A percentile compares a stretch with the other conserved stretches of the same genome.
phyloP scores from a whole-genome alignment of 176 grass and related monocot species.

The Pontederia crassipes region DNA sequence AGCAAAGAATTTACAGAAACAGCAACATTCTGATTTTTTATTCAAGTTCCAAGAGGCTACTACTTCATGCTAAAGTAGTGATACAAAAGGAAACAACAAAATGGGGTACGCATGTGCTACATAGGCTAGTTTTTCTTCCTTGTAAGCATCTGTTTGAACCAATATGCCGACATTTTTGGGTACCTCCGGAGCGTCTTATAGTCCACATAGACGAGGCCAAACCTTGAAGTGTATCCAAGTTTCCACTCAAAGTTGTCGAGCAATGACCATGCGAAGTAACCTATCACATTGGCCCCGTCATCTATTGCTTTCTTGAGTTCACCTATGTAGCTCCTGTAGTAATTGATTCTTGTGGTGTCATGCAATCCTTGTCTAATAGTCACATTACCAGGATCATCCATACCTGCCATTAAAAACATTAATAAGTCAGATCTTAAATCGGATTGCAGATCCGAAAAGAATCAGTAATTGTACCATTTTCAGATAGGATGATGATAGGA shows the following conservation, averaged over 20 bases:
- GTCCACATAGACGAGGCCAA: slow-evolving; percentile 76
- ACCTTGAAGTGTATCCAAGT: slow-evolving; percentile 77
- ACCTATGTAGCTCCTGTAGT: slow-evolving; percentile 64
- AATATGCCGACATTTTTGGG: slow-evolving; percentile 86
- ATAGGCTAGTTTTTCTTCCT: slow-evolving; percentile 22
- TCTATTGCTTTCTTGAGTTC: slow-evolving; percentile 86
- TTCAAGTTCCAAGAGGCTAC: too few relatives aligned
- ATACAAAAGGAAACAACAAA: too few relatives aligned
- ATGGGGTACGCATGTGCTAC: too few relatives aligned
- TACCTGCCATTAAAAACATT: slow-evolving; percentile 37
- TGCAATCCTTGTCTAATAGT: slow-evolving; percentile 54
- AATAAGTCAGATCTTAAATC: neutral
- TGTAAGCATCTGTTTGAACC: slow-evolving; percentile 65
- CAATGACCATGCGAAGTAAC: slow-evolving; percentile 86
- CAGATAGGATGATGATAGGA: slow-evolving; percentile 59
- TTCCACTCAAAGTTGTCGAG: slow-evolving; percentile 98
- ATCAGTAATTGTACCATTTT: slow-evolving; percentile 47
- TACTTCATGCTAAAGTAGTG: too few relatives aligned
- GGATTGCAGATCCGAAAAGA: neutral
- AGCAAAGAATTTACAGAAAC: too few relatives aligned
- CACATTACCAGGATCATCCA: slow-evolving; percentile 75
- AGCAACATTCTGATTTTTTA: too few relatives aligned
- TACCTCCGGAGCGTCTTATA: slow-evolving; percentile 56
- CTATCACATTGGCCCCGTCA: slow-evolving; percentile 53
- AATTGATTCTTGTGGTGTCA: slow-evolving; percentile 52